Evolutionary conservation across 1,284 basidiomycete species (phyloP).

Genomic region (Amylostereum areolatum): DNA sequence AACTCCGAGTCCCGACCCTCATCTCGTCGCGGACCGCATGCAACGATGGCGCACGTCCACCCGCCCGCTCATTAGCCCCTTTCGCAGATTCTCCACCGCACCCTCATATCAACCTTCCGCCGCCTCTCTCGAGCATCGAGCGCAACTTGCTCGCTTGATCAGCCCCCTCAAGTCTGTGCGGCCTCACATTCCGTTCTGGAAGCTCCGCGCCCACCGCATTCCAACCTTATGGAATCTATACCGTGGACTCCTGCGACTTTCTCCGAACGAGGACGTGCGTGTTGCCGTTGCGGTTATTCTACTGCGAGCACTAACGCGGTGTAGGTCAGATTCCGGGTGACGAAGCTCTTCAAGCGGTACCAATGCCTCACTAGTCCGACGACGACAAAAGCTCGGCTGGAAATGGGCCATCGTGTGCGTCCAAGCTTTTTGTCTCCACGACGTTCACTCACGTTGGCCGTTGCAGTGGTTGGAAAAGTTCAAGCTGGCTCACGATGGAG

Average conservation of each 20-base stretch:
- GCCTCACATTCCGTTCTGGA: constrained; percentile 64
- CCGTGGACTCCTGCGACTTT: constrained; percentile 54
- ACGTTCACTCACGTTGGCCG: background rate
- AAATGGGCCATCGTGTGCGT: constrained; percentile 48
- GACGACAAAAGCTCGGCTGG: constrained; percentile 38
- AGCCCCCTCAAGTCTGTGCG: constrained; percentile 24
- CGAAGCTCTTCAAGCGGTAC: constrained; percentile 47
- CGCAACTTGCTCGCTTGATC: background rate
- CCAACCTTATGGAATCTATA: constrained; percentile 76
- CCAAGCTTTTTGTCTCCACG: background rate
- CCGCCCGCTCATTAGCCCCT: background rate
- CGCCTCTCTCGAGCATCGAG: background rate
- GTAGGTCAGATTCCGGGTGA: constrained; percentile 55
- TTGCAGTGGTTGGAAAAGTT: constrained; percentile 61
- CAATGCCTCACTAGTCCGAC: constrained; percentile 43
- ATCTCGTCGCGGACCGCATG: background rate
- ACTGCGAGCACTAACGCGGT: constrained; percentile 25
- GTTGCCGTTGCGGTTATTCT: constrained; percentile 27
- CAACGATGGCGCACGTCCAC: background rate
- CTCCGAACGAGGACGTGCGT: constrained; percentile 52
- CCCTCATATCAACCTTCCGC: no score
- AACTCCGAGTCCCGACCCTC: background rate
- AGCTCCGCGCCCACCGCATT: constrained; percentile 64
- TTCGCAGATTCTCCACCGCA: background rate
- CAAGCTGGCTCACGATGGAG: constrained; percentile 43